Base-by-base conservation (phyloP, 176 grass and related monocot genomes). In the Cenchrus fungigraminus region DNA sequence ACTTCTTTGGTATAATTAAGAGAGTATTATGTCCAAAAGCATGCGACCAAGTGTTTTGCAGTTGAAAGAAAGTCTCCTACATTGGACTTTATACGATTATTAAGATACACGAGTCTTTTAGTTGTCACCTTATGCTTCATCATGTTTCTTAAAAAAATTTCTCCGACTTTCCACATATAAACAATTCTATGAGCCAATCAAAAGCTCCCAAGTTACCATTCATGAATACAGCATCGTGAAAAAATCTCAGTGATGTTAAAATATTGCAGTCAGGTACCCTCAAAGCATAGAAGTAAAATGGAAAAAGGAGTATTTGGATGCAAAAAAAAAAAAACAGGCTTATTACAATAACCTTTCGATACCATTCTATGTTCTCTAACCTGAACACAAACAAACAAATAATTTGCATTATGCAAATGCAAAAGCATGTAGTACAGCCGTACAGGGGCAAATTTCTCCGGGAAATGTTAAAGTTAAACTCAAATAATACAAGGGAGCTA, bases 21-120 rank as follows among this genome's bases (percentile, higher is more conserved):
- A 68, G 2, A 15, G 37, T 22, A 34, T 71, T 79, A 42, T 20
- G 61, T 44, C 20, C 77, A 66, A 29, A 65, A n/a, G 9, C 53
- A 8, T 22, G 73, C 31, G 54, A 15, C 71, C n/a, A 68, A 22
- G 16, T 8, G 32, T 74, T 55, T 49, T 47, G 46, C 29, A 68
- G 19, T 79, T 83, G 6, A 71, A 49, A 64, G 43, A 8, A 69
- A 45, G 25, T 17, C 11, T 53, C 14, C 7, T 68, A 55, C 43
- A 17, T 47, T 31, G 59, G 43, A 79, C 17, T 32, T 74, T 70
- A 78, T 70, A 78, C 20, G 12, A 67, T 58, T 53, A n/a, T 59
- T 43, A n/a, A 40, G 14, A 73, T 31, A 34, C 16, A 22, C 70
- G 6, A 3, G 5, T 19, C 12, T 12, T 77, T 65, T 22, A 22